Evolutionary conservation across 169 alveolate species (phyloP), one percentile per base, ranked within the genome.

Genomic region (Cryptosporidium tyzzeri): DNA sequence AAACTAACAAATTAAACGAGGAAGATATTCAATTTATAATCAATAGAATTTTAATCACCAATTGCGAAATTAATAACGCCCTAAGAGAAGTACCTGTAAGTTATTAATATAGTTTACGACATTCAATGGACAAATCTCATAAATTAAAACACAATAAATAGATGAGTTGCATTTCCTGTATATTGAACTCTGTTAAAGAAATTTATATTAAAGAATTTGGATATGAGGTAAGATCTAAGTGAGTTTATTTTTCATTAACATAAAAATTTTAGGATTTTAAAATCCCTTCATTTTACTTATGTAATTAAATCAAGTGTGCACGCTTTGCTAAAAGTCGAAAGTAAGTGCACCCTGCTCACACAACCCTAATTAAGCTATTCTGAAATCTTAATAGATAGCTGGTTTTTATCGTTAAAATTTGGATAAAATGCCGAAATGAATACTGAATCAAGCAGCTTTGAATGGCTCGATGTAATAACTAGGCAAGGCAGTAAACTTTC

Each of bases 401-500:
- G 21, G 23, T 37, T 41, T 69, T 14, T 0, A 33, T n/a, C 23
- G n/a, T 16, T 69, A 39, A 10, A 14, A 69, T 69, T 69, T 37
- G 39, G 23, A 0, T 5, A 48, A 14, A 18, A 41, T 69, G 62
- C 14, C 7, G 50, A 69, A 29, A 44, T 50, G 67, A 23, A 71
- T 35, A 73, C 29, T 33, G 33, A 35, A 53, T 21, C 29, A 33
- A 44, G 65, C 16, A 65, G 89, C 18, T 26, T 10, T 80, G 89
- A 80, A 41, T 80, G 74, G 80, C 21, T 62, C 12, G 89, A 80
- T 80, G 48, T 74, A 2, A 31, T 65, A 62, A 80, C 80, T 16
- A 80, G 89, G 59, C 89, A 80, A 45, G 45, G 68, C n/a, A 80
- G 89, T 44, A 62, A 62, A 31, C 48, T 59, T 45, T 80, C 89